Evolutionary conservation across 805 yeast genomes (phyloP), one percentile per base, ranked within the genome.

Genomic region (Candida qinlingensis): DNA sequence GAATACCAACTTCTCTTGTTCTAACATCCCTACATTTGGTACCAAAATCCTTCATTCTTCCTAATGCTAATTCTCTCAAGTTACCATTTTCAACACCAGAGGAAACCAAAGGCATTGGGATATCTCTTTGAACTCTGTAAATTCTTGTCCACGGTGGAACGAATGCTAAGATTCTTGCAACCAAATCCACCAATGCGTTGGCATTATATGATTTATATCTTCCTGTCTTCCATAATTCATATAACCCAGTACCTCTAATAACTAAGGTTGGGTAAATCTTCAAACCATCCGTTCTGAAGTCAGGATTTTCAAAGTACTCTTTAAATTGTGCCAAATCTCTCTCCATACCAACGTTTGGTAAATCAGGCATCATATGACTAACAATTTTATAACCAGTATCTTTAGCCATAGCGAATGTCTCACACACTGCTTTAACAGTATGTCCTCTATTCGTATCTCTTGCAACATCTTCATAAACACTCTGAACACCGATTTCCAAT

Each of bases 141-240:
- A 94, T 94, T 70, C 99, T 83, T 4, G 99, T 94, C 99, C 99
- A 94, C 4, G 99, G 99, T 28, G 99, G 99, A 6, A 94, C 98
- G 50, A 94, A 74, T 0, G 98, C 97, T 74, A 94, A 72, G 46
- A 94, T 92, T 61, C 98, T 80, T 0, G 99, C 99, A 44, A 94
- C 97, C 52, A 94, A 74, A 66, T 94, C 99, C 43, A 94, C 87
- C 58, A 94, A 74, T 7, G 92, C 96, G 61, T 90, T 89, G 37
- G 98, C 97, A 62, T 91, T 88, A 66, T 94, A 94, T 2, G 97
- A 89, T 68, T 87, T 86, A 71, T 94, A 94, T 53, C 88, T 77
- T 4, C 98, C 99, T 42, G 88, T 87, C 65, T 94, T 94, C 99
- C 99, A 94, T 46, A 94, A 76, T 70, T 94, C 99, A 66, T 94